Conservation (phyloP, 331 rosid genomes). For the Pyracantha coccinea region DNA sequence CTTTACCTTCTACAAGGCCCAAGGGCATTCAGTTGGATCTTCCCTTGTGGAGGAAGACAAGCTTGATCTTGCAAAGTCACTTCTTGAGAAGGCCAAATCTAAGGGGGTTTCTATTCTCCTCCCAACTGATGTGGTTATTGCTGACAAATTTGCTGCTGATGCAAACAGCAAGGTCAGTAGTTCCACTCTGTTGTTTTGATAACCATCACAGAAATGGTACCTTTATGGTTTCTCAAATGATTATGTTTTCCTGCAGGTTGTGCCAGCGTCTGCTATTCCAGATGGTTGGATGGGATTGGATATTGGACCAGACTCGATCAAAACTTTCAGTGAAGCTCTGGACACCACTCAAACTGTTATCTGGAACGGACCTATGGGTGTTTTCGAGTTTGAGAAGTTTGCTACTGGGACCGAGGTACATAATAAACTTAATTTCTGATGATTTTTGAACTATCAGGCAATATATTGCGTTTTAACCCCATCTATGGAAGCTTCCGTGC, state of each 20-base stretch:
- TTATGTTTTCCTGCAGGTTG: conserved; percentile 39
- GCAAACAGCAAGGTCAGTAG: conserved; percentile 72
- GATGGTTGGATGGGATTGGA: conserved; percentile 99
- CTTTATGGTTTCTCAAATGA: background rate
- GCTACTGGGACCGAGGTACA: conserved; percentile 80
- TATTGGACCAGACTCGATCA: conserved; percentile 85
- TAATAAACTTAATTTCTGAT: background rate
- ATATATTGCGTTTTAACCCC: background rate
- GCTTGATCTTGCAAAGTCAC: conserved; percentile 65
- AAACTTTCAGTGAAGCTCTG: conserved; percentile 57
- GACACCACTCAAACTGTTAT: conserved; percentile 67
- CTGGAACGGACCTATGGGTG: conserved; percentile 99
- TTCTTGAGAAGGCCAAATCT: conserved; percentile 72
- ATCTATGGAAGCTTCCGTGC: background rate
- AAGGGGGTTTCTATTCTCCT: conserved; percentile 84
- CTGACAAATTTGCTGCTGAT: conserved; percentile 85
- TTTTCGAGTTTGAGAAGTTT: conserved; percentile 86
- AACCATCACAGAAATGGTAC: background rate
- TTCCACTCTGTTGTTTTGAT: background rate
- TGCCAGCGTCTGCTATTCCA: conserved; percentile 72
- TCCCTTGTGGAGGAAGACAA: conserved; percentile 90
- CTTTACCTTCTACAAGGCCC: conserved; percentile 91
- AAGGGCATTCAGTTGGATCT: conserved; percentile 68
- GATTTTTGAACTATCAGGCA: background rate
- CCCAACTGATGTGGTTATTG: conserved; percentile 83